Percentiles rank a stretch among this genome's conserved stretches.
These are phyloP conservation scores for Cladosporium halotolerans DNA, from an alignment of 2,329 filamentous ascomycete species.

Conservation along the genomic window DNA sequence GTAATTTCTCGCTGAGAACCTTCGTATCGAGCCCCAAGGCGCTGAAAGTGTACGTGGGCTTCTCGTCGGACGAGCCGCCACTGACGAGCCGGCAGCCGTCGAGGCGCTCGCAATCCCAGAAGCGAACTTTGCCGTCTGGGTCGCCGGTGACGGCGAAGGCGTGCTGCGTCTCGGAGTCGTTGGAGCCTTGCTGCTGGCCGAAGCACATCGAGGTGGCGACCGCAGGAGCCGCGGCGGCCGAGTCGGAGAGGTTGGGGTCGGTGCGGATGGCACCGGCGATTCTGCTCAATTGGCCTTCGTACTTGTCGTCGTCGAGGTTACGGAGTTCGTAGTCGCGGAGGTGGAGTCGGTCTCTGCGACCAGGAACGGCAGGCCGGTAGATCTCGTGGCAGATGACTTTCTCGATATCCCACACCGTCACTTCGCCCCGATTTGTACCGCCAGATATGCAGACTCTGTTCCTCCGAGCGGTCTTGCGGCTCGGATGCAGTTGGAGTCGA, in stretches of 20 bases:
- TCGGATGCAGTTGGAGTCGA: constrained; percentile 69
- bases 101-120: constrained; percentile 79
- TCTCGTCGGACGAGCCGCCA: constrained; percentile 58
- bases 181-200: constrained; percentile 63
- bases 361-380: constrained; percentile 61
- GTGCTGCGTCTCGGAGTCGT: constrained; percentile 64
- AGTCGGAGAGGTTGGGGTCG: constrained; percentile 42
- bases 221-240: constrained; percentile 34
- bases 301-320: constrained; percentile 82
- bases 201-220: constrained; percentile 68
- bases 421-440: constrained; percentile 77
- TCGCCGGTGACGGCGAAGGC: constrained; percentile 84
- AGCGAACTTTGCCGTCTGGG: constrained; percentile 82
- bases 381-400: constrained; percentile 83
- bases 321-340: constrained; percentile 70
- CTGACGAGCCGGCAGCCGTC: constrained; percentile 77
- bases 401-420: constrained; percentile 94
- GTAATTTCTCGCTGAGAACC: constrained; percentile 32
- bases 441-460: constrained; percentile 85
- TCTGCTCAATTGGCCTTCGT: constrained; percentile 77
- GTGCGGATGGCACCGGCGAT: constrained; percentile 63
- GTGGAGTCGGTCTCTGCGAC: constrained; percentile 39
- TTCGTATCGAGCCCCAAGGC: constrained; percentile 36
- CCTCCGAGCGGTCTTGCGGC: constrained; percentile 50
- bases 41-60: constrained; percentile 60